Conservation (phyloP, 2,329 filamentous ascomycete genomes). For the Botrytis medusae region DNA sequence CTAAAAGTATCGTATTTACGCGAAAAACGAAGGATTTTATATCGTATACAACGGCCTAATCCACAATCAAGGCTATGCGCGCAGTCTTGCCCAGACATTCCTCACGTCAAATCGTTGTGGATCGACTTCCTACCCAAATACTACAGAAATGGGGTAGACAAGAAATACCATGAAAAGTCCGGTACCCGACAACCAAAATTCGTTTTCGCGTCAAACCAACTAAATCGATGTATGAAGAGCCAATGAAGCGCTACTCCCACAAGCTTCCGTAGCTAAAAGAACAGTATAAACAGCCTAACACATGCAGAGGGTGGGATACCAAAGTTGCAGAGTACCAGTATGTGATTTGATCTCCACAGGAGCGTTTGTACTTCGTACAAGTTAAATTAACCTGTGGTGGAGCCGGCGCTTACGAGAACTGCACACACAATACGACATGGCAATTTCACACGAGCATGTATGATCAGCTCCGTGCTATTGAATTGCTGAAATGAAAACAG, state of each 20-base stretch:
- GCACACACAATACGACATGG: background rate
- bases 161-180: background rate
- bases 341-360: too few relatives aligned
- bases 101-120: background rate
- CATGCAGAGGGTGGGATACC: too few relatives aligned
- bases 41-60: background rate
- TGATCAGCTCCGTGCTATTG: background rate
- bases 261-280: background rate
- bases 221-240: background rate
- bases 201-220: background rate
- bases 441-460: background rate
- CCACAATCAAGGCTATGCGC: background rate
- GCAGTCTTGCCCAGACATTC: background rate
- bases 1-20: background rate
- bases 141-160: background rate
- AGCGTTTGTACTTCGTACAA: background rate
- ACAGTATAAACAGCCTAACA: background rate
- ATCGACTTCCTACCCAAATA: background rate
- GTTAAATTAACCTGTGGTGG: background rate
- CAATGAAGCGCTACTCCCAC: background rate
- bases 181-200: background rate
- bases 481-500: background rate
- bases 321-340: too few relatives aligned
- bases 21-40: background rate
- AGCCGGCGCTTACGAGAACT: background rate